Percentiles rank a stretch among this genome's conserved stretches.
Evolutionary conservation across 306 rosid species (phyloP).

Genomic region (Quercus mongolica): DNA sequence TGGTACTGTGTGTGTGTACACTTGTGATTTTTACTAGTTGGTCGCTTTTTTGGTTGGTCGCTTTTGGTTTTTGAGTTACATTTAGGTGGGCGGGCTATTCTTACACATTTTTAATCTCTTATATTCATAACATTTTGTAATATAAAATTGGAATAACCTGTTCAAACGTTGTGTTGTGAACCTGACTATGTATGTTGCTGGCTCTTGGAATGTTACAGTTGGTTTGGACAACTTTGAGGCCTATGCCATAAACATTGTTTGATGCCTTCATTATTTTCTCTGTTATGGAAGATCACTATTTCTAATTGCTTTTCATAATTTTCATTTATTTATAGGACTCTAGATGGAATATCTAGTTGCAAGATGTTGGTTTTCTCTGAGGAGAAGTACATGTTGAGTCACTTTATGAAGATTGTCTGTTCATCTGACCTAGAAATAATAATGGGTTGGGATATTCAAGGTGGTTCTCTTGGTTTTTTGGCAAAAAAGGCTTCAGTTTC

Average conservation of each 20-base stretch:
- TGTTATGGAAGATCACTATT: too few relatives aligned
- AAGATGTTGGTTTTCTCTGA: slow-evolving; percentile 58
- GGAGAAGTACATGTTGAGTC: slow-evolving; percentile 59
- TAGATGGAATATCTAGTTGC: slow-evolving; percentile 62
- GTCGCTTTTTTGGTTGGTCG: background rate
- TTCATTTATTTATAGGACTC: slow-evolving; percentile 50
- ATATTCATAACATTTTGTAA: too few relatives aligned
- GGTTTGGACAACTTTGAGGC: too few relatives aligned
- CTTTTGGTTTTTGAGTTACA: background rate
- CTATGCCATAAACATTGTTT: too few relatives aligned
- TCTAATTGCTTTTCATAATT: background rate
- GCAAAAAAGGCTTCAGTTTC: slow-evolving; percentile 72
- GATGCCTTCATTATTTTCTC: too few relatives aligned
- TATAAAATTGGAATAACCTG: background rate
- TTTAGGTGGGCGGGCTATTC: background rate
- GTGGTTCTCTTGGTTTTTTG: slow-evolving; percentile 91
- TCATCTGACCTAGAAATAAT: slow-evolving; percentile 76
- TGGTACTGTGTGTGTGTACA: background rate
- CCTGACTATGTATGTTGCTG: background rate
- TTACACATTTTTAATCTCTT: too few relatives aligned
- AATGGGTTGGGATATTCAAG: slow-evolving; percentile 96
- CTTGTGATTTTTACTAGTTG: background rate
- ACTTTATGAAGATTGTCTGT: slow-evolving; percentile 61
- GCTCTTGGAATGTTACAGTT: too few relatives aligned
- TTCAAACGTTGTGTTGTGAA: background rate